Base-by-base conservation (phyloP, 139 green algal species). In the Mesotaenium endlicherianum region DNA sequence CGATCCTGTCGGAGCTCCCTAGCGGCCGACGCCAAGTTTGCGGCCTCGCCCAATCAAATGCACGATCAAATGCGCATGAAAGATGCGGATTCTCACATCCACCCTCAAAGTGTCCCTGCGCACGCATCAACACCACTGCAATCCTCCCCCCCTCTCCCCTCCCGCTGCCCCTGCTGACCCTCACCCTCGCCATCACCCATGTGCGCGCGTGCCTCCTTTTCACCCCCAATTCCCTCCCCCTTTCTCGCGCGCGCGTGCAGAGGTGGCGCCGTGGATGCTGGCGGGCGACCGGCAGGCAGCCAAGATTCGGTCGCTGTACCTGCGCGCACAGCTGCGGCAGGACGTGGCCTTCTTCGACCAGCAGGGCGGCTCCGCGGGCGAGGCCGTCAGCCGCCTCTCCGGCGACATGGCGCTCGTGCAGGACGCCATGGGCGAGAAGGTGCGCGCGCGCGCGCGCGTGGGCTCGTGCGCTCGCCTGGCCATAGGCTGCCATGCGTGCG, bases 261-360 rank as follows among this genome's bases (percentile, higher is more conserved):
- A 84, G 69, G 30, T 70, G 38, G 64, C 40, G 1, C 39, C 26
- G 36, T 85, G 78, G 78, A 84, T 74, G 78, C 30, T 70, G 31
- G 26, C 78, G 26, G 78, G 78, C 34, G 78, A 85, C 70, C 64
- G 78, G 0, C 78, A 85, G 16, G 47, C 70, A 0, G 4, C 70
- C 14, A 4, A 34, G 17, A 59, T 85, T 20, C 78, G 78, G 2
- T 49, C n/a, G 1, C 47, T 70, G 3, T 85, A 85, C 39, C 41
- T 85, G n/a, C 2, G 26, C 1, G 77, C 91, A 0, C 89, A 93
- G 41, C 87, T 98, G 45, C 75, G 84, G 6, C 94, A 97, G 90
- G 94, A 98, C 30, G 78, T 96, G 2, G 86, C 75, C 0, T 97
- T 92, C 86, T 97, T 95, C 74, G 95, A 98, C 72, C 26, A 47